Percentiles rank a stretch among this genome's conserved stretches.
Conservation (phyloP, 768 basidiomycete species). For the Rossbeevera mucosa region DNA sequence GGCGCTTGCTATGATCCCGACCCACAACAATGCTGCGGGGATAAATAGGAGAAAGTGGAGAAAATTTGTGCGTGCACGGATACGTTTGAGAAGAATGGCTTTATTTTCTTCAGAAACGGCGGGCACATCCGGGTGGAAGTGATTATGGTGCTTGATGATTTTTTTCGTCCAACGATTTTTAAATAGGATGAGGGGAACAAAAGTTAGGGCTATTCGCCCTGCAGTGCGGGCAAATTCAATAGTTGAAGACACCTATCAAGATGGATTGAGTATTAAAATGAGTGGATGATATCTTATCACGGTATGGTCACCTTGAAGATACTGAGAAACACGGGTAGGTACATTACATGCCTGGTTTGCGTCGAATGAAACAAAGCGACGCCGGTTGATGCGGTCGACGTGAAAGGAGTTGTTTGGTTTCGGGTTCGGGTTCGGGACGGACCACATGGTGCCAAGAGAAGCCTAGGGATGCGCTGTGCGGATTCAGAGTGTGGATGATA, state of each 20-base stretch:
- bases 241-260: slow-evolving; percentile 62
- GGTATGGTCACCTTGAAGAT: slow-evolving; percentile 51
- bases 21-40: slow-evolving; percentile 60
- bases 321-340: slow-evolving; percentile 54
- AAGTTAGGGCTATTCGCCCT: slow-evolving; percentile 67
- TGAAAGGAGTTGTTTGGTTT: slow-evolving; percentile 3
- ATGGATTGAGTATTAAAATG: not conserved
- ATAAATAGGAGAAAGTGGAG: slow-evolving; percentile 55
- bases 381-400: not conserved
- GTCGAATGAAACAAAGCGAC: slow-evolving; percentile 41
- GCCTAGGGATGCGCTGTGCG: not conserved
- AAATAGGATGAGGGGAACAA: slow-evolving; percentile 65
- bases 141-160: slow-evolving; percentile 44
- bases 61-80: slow-evolving; percentile 46
- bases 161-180: slow-evolving; percentile 51
- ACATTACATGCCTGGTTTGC: slow-evolving; percentile 21
- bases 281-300: not conserved
- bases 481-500: not conserved
- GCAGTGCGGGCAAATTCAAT: slow-evolving; percentile 67
- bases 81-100: slow-evolving; percentile 41
- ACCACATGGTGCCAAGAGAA: slow-evolving; percentile 7
- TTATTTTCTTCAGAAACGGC: slow-evolving; percentile 49
- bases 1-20: slow-evolving; percentile 65
- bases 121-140: slow-evolving; percentile 36
- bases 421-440: slow-evolving; percentile 1